Conservation (phyloP, 1,284 basidiomycete species). For the Ustilago cynodontis region DNA sequence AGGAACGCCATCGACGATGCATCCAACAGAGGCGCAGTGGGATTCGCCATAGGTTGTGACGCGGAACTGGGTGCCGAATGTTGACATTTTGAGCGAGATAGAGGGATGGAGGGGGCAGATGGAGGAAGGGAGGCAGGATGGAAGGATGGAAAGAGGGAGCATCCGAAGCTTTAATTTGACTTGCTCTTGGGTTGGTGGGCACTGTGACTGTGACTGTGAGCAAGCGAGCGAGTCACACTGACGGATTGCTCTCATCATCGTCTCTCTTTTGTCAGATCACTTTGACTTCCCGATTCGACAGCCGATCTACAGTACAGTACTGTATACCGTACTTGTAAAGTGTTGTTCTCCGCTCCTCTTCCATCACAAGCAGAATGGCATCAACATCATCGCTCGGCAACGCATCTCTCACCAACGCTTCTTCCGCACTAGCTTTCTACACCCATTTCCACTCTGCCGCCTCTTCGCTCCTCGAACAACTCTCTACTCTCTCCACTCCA, state of each 20-base stretch:
- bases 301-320: background rate
- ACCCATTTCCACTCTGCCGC: constrained; percentile 20
- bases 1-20: constrained; percentile 96
- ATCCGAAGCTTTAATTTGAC: background rate
- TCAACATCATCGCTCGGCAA: constrained; percentile 37
- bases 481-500: background rate
- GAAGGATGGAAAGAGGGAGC: background rate
- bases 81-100: constrained; percentile 80
- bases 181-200: too few relatives aligned
- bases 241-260: background rate
- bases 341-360: too few relatives aligned
- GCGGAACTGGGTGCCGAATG: constrained; percentile 88
- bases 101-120: background rate
- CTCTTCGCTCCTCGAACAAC: constrained; percentile 7
- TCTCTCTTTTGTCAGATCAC: too few relatives aligned
- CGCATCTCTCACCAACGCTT: constrained; percentile 27
- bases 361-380: constrained; percentile 21
- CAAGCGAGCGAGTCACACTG: constrained; percentile 3
- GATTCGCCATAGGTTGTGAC: constrained; percentile 98
- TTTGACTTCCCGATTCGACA: background rate
- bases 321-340: too few relatives aligned
- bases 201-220: background rate
- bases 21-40: constrained; percentile 95
- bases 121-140: background rate
- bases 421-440: constrained; percentile 38